These are phyloP conservation scores for Colletotrichum magnum DNA, from an alignment of 2,329 filamentous ascomycete species.

Conservation along the genomic window DNA sequence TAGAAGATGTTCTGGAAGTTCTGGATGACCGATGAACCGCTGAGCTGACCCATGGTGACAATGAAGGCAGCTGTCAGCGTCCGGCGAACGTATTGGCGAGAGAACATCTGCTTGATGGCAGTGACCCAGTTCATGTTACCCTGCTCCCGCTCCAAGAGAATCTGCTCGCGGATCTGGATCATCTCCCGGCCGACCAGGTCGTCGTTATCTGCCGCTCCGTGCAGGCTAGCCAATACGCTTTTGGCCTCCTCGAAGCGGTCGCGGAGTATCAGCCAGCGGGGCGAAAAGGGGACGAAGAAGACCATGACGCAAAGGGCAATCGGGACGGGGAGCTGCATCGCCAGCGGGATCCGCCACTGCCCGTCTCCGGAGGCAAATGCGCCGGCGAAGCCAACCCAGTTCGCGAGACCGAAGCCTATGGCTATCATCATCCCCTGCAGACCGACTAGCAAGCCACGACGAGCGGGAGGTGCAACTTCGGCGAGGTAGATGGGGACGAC, in stretches of 20 bases:
- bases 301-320: constrained; percentile 43
- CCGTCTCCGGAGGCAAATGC: constrained; percentile 47
- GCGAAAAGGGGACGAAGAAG: constrained; percentile 46
- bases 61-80: constrained; percentile 51
- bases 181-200: constrained; percentile 45
- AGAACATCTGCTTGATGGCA: constrained; percentile 44
- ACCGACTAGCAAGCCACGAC: constrained; percentile 46
- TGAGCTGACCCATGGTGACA: constrained; percentile 51
- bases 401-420: constrained; percentile 48
- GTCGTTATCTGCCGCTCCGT: constrained; percentile 41
- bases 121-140: constrained; percentile 41
- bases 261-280: constrained; percentile 42
- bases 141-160: constrained; percentile 45
- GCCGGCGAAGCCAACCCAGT: constrained; percentile 53
- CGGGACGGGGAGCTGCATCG: constrained; percentile 44
- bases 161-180: constrained; percentile 48
- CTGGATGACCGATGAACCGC: constrained; percentile 53
- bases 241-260: constrained; percentile 42
- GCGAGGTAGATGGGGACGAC: constrained; percentile 47
- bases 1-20: constrained; percentile 56
- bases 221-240: constrained; percentile 39
- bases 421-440: constrained; percentile 45
- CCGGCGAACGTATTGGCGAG: constrained; percentile 47
- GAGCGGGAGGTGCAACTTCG: constrained; percentile 45
- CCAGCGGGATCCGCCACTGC: constrained; percentile 48